phyloP scores from a whole-genome alignment of 805 yeast genomes.

The Phaffomyces thermotolerans region DNA sequence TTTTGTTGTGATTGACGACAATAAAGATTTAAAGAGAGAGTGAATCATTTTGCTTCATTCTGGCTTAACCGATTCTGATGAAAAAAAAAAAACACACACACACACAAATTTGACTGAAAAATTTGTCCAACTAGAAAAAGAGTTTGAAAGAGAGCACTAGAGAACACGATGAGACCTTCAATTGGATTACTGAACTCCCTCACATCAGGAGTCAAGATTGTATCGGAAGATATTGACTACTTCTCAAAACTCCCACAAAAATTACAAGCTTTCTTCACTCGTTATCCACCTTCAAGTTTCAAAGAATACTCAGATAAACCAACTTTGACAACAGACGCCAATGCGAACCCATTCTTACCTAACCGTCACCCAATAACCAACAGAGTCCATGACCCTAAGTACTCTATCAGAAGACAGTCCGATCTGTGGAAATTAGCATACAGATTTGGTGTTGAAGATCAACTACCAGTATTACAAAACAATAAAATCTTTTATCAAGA shows the following conservation, averaged over 20 bases:
- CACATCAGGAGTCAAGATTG: slow-evolving; percentile 25
- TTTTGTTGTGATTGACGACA: too few species aligned
- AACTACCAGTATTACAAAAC: slow-evolving; percentile 50
- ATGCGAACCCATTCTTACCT: slow-evolving; percentile 82
- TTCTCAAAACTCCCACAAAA: slow-evolving; percentile 60
- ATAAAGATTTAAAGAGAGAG: too few species aligned
- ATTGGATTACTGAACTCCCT: slow-evolving; percentile 9
- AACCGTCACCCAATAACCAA: slow-evolving; percentile 79
- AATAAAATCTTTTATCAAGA: slow-evolving; percentile 69
- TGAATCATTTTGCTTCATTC: too few species aligned
- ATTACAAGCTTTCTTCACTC: slow-evolving; percentile 67
- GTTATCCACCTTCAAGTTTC: slow-evolving; percentile 82
- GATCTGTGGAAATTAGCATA: slow-evolving; percentile 78
- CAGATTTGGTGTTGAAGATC: slow-evolving; percentile 69
- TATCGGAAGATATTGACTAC: slow-evolving; percentile 24
- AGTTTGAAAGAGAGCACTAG: too few species aligned
- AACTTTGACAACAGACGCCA: slow-evolving; percentile 54
- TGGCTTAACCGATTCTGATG: too few species aligned
- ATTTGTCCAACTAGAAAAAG: too few species aligned
- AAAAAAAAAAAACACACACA: too few species aligned
- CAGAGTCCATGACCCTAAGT: slow-evolving; percentile 68
- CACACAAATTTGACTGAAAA: too few species aligned
- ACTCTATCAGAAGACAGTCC: slow-evolving; percentile 74
- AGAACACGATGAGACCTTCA: slow-evolving; percentile 26
- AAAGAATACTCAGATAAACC: slow-evolving; percentile 58